Percentiles rank a stretch among this genome's conserved stretches.
These are phyloP conservation scores for Beauveria pseudobassiana DNA, from an alignment of 2,329 filamentous ascomycete genomes.

Conservation along the genomic window DNA sequence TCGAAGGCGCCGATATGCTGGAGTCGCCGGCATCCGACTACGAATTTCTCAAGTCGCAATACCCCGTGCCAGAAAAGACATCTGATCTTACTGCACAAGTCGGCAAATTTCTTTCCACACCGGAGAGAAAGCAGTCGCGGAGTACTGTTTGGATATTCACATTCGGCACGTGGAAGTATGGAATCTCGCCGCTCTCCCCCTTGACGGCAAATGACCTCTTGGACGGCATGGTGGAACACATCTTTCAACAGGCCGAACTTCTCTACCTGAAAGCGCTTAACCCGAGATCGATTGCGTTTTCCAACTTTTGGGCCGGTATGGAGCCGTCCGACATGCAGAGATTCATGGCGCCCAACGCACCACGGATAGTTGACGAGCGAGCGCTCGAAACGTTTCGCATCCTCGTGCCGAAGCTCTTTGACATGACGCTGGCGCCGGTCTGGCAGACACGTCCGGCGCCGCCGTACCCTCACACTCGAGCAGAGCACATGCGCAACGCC, in stretches of 20 bases:
- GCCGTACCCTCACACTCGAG: conserved; percentile 36
- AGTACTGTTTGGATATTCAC: conserved; percentile 47
- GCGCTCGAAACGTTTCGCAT: conserved; percentile 39
- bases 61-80: conserved; percentile 29
- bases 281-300: conserved; percentile 36
- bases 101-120: conserved; percentile 34
- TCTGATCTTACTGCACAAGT: conserved; percentile 40
- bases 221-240: conserved; percentile 27
- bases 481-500: conserved; percentile 48
- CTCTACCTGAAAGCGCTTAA: conserved; percentile 38
- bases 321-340: conserved; percentile 20
- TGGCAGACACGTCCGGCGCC: conserved; percentile 40
- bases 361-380: conserved; percentile 20
- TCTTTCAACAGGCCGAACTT: conserved; percentile 40
- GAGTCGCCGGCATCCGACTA: conserved; percentile 34
- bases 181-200: conserved; percentile 40
- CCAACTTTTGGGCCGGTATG: conserved; percentile 31
- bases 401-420: conserved; percentile 44
- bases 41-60: conserved; percentile 34
- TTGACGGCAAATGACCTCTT: conserved; percentile 29
- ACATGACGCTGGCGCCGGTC: conserved; percentile 46
- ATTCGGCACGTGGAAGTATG: conserved; percentile 49
- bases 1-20: conserved; percentile 23
- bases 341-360: conserved; percentile 19
- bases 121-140: conserved; percentile 25